A percentile compares a stretch with the other conserved stretches of the same genome.
Conservation (phyloP, 352 stramenopile genomes). For the Pythium brachiatum region DNA sequence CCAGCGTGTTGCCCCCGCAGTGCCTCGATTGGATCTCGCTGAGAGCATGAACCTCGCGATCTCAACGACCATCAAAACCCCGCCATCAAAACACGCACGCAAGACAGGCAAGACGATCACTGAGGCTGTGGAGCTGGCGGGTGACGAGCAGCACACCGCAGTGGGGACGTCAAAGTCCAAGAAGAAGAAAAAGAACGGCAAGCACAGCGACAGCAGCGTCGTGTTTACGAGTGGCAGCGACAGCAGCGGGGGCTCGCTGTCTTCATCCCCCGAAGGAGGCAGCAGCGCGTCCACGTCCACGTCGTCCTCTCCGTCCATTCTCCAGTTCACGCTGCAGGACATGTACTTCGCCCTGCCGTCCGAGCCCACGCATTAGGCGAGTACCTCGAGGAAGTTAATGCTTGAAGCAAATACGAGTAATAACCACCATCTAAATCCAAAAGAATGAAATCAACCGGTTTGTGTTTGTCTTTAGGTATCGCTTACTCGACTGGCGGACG, state of each 20-base stretch:
- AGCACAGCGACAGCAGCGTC: conserved; percentile 1
- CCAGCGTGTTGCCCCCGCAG: conserved; percentile 33
- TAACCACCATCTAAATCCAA: conserved; percentile 7
- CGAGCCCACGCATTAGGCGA: conserved; percentile 23
- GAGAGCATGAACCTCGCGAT: conserved; percentile 82
- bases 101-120: conserved; percentile 5
- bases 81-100: conserved; percentile 20
- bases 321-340: conserved; percentile 81
- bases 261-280: conserved; percentile 13
- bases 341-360: conserved; percentile 68
- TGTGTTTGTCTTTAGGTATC: background rate
- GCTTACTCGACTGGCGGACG: conserved; percentile 36
- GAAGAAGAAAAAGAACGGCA: conserved; percentile 20
- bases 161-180: conserved; percentile 17
- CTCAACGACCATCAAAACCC: conserved; percentile 54
- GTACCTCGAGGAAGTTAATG: no score
- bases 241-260: background rate
- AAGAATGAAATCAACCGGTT: background rate
- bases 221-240: background rate
- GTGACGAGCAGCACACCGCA: conserved; percentile 9
- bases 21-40: conserved; percentile 58
- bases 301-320: conserved; percentile 32
- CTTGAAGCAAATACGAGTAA: conserved; percentile 15
- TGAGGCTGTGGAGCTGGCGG: conserved; percentile 8
- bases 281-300: conserved; percentile 25